Evolutionary conservation across 371 early-diverging fungal genomes (phyloP).

Genomic region (Mortierella sp.): DNA sequence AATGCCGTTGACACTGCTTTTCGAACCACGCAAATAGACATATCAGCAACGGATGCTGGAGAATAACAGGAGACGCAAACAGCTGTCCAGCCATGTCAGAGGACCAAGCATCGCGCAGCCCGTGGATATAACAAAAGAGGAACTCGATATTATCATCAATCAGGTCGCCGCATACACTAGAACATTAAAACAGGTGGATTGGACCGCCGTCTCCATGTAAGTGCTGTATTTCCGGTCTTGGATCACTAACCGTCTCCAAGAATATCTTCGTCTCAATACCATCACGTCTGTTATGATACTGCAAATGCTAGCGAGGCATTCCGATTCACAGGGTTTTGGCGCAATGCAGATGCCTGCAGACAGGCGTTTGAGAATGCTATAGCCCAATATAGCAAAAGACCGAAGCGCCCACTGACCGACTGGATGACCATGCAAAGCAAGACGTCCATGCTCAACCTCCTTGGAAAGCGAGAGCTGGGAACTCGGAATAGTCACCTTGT

Average conservation of each 20-base stretch:
- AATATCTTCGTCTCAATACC: neutral
- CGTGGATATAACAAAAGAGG: conserved; percentile 1
- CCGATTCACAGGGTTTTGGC: conserved; percentile 6
- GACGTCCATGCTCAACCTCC: conserved; percentile 6
- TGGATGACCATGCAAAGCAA: conserved; percentile 8
- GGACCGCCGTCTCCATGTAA: conserved; percentile 28
- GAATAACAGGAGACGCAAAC: neutral
- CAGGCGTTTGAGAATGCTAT: conserved; percentile 27
- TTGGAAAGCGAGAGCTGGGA: conserved; percentile 19
- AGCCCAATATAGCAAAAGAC: conserved; percentile 3
- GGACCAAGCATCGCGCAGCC: conserved; percentile 1
- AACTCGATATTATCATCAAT: conserved; percentile 12
- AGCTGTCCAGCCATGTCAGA: neutral
- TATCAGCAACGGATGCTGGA: conserved; percentile 16
- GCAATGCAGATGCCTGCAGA: neutral
- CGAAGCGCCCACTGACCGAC: neutral
- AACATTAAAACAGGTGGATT: conserved; percentile 22
- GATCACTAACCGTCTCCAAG: too few species aligned
- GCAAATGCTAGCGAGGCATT: conserved; percentile 22
- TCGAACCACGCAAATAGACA: neutral
- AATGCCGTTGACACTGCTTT: neutral
- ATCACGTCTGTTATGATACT: neutral
- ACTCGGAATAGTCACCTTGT: neutral
- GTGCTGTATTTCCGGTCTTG: neutral
- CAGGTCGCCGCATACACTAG: conserved; percentile 11